These are phyloP conservation scores for Lipomyces oligophaga DNA, from an alignment of 805 yeast species.

Conservation along the genomic window DNA sequence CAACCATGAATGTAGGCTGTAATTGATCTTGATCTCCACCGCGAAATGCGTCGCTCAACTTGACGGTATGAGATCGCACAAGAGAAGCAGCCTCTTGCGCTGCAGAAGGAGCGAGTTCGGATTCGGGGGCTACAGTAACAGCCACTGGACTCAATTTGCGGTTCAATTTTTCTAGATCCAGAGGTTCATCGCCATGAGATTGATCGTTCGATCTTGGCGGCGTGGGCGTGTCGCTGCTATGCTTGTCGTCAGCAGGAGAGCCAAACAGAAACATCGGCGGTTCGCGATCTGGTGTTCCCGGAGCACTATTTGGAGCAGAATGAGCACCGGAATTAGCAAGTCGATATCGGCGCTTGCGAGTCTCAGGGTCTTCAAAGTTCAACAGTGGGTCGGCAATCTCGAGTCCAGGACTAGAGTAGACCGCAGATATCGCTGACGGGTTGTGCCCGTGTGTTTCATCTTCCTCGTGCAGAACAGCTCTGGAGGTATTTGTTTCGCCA, in stretches of 20 bases:
- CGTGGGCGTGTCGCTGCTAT: constrained; percentile 1
- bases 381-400: neutral
- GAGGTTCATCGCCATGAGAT: neutral
- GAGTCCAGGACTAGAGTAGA: neutral
- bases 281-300: constrained; percentile 8
- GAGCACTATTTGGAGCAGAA: constrained; percentile 19
- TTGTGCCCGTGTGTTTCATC: no score
- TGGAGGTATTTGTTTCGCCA: no score
- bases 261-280: no score
- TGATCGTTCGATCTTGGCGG: neutral
- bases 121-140: no score
- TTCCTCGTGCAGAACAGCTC: neutral
- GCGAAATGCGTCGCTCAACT: constrained; percentile 1
- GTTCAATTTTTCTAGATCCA: constrained; percentile 16
- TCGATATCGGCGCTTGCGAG: constrained; percentile 15
- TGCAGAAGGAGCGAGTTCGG: no score
- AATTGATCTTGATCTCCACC: neutral
- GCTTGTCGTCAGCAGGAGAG: neutral
- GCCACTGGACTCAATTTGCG: constrained; percentile 2
- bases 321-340: constrained; percentile 13
- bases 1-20: constrained; percentile 15
- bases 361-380: constrained; percentile 15
- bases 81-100: constrained; percentile 28
- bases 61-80: constrained; percentile 26
- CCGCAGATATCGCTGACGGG: neutral